Evolutionary conservation across 768 basidiomycete genomes (phyloP).

Genomic region (Tylopilus felleus): DNA sequence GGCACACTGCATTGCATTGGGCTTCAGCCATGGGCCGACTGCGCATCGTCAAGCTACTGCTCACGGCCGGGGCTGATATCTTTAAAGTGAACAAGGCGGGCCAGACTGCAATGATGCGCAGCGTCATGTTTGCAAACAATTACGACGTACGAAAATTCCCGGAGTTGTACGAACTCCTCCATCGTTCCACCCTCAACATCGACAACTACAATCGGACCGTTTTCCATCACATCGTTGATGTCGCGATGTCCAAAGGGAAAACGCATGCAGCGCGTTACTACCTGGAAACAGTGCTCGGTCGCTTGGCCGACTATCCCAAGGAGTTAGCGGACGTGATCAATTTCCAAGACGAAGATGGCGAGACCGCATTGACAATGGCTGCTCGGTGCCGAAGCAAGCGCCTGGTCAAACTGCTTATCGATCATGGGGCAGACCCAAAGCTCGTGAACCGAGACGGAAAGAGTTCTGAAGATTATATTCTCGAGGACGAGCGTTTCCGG

Average conservation of each 20-base stretch:
- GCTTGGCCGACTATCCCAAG: constrained; percentile 89
- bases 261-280: constrained; percentile 98
- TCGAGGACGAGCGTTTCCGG: constrained; percentile 96
- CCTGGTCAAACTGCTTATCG: constrained; percentile 90
- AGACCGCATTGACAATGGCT: constrained; percentile 95
- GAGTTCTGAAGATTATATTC: constrained; percentile 96
- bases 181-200: constrained; percentile 98
- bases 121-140: constrained; percentile 99
- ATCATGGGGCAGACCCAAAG: constrained; percentile 95
- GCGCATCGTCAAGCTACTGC: constrained; percentile 88
- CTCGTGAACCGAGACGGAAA: constrained; percentile 93
- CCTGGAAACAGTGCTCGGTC: constrained; percentile 90
- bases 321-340: constrained; percentile 98
- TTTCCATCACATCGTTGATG: constrained; percentile 96
- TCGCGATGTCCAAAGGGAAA: constrained; percentile 97
- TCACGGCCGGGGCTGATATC: constrained; percentile 93
- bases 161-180: constrained; percentile 93
- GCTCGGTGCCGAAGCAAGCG: constrained; percentile 94
- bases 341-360: constrained; percentile 98
- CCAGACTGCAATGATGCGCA: constrained; percentile 96
- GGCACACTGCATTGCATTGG: constrained; percentile 97
- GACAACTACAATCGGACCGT: constrained; percentile 97
- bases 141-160: constrained; percentile 99
- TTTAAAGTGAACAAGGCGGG: constrained; percentile 96
- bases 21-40: constrained; percentile 98